phyloP scores from a whole-genome alignment of 768 basidiomycete species.

The Psilocybe sp. region DNA sequence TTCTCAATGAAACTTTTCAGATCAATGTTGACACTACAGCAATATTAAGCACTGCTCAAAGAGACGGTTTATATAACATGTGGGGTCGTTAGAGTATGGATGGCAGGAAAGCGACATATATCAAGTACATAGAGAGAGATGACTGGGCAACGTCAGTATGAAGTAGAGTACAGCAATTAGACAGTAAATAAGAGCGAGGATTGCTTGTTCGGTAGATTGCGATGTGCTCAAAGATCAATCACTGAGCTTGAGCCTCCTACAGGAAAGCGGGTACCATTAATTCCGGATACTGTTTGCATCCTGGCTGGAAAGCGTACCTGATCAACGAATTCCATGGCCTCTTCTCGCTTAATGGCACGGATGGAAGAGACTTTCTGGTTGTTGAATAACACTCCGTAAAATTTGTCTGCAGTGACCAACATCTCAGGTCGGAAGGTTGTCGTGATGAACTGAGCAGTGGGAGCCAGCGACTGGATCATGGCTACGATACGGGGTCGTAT shows the following conservation, averaged over 20 bases:
- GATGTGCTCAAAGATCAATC: not conserved
- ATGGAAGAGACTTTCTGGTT: constrained; percentile 94
- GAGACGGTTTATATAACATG: too few relatives aligned
- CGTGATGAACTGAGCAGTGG: constrained; percentile 92
- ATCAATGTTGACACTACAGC: too few relatives aligned
- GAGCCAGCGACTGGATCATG: constrained; percentile 91
- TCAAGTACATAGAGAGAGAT: too few relatives aligned
- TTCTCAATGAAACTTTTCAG: too few relatives aligned
- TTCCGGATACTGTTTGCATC: not conserved
- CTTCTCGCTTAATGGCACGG: constrained; percentile 80
- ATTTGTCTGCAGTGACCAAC: constrained; percentile 93
- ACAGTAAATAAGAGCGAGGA: too few relatives aligned
- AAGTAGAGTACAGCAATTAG: too few relatives aligned
- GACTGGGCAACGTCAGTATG: too few relatives aligned
- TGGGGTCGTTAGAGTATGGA: too few relatives aligned
- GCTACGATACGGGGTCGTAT: constrained; percentile 37
- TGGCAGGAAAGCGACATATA: too few relatives aligned
- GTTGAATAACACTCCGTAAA: constrained; percentile 96
- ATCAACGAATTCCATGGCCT: constrained; percentile 94
- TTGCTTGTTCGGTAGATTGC: too few relatives aligned
- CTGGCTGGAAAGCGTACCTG: constrained; percentile 42
- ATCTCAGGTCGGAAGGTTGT: constrained; percentile 99
- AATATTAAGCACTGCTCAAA: too few relatives aligned
- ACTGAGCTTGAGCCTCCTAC: constrained; percentile 32
- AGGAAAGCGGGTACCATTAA: not conserved